Conservation (phyloP, 306 rosid species). For the Carpinus fangiana region DNA sequence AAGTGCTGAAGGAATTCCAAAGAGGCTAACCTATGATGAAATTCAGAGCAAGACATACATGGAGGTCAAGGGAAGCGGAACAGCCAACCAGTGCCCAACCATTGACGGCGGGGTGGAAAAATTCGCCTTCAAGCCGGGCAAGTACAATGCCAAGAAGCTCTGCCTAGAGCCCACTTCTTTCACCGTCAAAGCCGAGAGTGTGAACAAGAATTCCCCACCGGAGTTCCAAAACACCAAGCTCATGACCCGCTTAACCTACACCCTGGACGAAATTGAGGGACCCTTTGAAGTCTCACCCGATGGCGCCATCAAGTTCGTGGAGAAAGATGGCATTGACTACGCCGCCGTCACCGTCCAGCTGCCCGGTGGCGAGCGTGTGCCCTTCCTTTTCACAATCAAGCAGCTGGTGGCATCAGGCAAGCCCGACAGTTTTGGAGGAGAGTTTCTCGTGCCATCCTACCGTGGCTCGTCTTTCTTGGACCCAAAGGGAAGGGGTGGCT, state of each 20-base stretch:
- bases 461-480: constrained; percentile 94
- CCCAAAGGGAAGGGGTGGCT: constrained; percentile 99
- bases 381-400: constrained; percentile 92
- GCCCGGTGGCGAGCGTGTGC: constrained; percentile 93
- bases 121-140: constrained; percentile 77
- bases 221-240: constrained; percentile 96
- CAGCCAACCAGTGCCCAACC: constrained; percentile 97
- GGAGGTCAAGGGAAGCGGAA: constrained; percentile 92
- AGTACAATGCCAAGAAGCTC: constrained; percentile 75
- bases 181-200: constrained; percentile 88
- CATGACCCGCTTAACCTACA: constrained; percentile 97
- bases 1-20: constrained; percentile 83
- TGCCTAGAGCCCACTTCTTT: constrained; percentile 95
- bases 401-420: constrained; percentile 91
- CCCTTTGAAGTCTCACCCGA: constrained; percentile 81
- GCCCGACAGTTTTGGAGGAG: constrained; percentile 66
- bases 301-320: constrained; percentile 73
- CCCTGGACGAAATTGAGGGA: constrained; percentile 91
- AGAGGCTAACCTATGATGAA: constrained; percentile 83
- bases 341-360: constrained; percentile 91
- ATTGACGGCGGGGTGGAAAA: constrained; percentile 80
- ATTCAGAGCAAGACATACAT: constrained; percentile 93
- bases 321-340: constrained; percentile 90
- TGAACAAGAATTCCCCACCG: constrained; percentile 77
- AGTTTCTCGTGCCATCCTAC: constrained; percentile 84